Base-by-base conservation (phyloP, 1,284 basidiomycete species). In the Paramarasmius palmivorus region DNA sequence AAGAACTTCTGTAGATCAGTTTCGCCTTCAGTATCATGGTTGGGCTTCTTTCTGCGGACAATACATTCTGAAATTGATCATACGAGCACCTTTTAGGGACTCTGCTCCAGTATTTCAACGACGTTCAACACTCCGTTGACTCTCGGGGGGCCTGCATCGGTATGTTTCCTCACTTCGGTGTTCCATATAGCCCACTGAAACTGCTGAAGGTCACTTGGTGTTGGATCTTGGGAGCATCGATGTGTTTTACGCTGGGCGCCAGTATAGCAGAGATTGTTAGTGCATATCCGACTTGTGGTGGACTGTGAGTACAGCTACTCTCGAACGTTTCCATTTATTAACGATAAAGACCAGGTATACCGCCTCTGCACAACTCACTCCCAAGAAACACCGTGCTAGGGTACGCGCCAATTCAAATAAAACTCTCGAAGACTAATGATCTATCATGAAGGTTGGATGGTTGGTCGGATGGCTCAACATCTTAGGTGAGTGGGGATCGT, bases 381-480 rank as follows among this genome's bases (percentile, higher is more conserved):
- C 90, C 0, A 77, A 74, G 55, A 79, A 70, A 52, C 79, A 89
- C 63, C 82, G 90, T 52, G 83, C 90, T 12, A 79, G 79, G 63
- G 83, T 81, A 61, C 41, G 73, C 40, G 14, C 19, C 29, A 51
- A n/a, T n/a, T n/a, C n/a, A n/a, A n/a, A n/a, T n/a, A n/a, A n/a
- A n/a, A n/a, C n/a, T n/a, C n/a, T n/a, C n/a, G n/a, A 35, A 52
- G 17, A 37, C 39, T 19, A 45, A 39, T 51, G 23, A 32, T n/a
- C 25, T 36, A 32, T 29, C 10, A 19, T 47, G 26, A 49, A 81
- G 78, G 73, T 84, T 35, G 87, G 87, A 20, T 90, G 86, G 87
- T 71, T 92, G 15, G 89, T 90, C 42, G 92, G 92, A 52, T 94
- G 84, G 90, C 79, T 96, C 49, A 96, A 95, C 68, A 83, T 93